These are phyloP conservation scores for Candolleomyces eurysporus DNA, from an alignment of 768 basidiomycete genomes.

Conservation along the genomic window DNA sequence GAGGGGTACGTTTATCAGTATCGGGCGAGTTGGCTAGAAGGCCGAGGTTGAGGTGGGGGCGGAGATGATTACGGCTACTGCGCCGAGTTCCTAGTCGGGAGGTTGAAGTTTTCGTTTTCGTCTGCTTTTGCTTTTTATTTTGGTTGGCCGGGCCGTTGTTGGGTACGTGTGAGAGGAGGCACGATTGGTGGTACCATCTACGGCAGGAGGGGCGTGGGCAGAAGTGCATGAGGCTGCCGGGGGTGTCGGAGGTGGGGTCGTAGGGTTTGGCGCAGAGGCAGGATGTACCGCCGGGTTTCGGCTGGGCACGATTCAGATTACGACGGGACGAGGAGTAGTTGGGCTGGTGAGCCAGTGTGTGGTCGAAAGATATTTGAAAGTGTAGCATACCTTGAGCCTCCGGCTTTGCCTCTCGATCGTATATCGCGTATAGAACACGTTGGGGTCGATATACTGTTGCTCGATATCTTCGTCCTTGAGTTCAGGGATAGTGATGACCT, in stretches of 20 bases:
- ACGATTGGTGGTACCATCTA: slow-evolving; percentile 46
- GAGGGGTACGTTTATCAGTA: no score
- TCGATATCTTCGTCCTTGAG: slow-evolving; percentile 39
- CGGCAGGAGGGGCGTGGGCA: slow-evolving; percentile 53
- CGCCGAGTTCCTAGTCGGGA: no score
- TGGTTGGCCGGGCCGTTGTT: background rate
- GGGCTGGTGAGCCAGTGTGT: background rate
- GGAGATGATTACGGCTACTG: no score
- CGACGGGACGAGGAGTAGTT: background rate
- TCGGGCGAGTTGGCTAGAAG: no score
- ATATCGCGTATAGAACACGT: slow-evolving; percentile 50
- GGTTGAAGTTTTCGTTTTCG: background rate
- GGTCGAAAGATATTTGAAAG: background rate
- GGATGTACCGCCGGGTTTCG: slow-evolving; percentile 32
- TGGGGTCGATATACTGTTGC: slow-evolving; percentile 36
- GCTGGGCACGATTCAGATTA: slow-evolving; percentile 27
- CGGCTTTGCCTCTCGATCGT: slow-evolving; percentile 32
- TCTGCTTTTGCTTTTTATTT: background rate
- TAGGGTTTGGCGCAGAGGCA: slow-evolving; percentile 52
- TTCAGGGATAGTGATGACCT: slow-evolving; percentile 25
- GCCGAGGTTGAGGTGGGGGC: no score
- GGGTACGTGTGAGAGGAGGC: slow-evolving; percentile 26
- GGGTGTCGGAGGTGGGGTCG: slow-evolving; percentile 32
- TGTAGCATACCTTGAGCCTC: slow-evolving; percentile 32
- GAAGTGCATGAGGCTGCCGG: slow-evolving; percentile 44